phyloP scores from a whole-genome alignment of 2,329 filamentous ascomycete genomes.

The Neonectria hederae region DNA sequence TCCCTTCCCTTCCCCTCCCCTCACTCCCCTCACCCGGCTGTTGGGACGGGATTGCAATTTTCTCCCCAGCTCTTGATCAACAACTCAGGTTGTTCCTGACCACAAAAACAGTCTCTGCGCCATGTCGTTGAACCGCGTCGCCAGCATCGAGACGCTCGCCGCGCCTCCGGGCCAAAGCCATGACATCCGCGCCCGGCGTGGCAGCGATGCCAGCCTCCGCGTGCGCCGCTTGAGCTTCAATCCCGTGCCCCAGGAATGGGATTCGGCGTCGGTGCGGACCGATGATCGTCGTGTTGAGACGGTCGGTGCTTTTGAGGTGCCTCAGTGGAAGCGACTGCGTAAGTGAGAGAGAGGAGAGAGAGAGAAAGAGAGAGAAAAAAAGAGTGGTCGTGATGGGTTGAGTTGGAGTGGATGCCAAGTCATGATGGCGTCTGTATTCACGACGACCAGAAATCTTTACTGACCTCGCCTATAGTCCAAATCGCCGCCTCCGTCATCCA shows the following conservation, averaged over 20 bases:
- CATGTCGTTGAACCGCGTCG: constrained; percentile 64
- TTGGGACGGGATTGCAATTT: not conserved
- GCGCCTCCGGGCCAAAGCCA: constrained; percentile 43
- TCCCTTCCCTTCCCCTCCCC: constrained; percentile 2
- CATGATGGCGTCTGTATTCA: constrained; percentile 17
- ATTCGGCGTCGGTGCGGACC: constrained; percentile 52
- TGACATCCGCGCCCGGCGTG: constrained; percentile 45
- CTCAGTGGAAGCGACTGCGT: constrained; percentile 64
- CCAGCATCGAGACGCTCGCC: constrained; percentile 62
- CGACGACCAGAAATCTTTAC: not conserved
- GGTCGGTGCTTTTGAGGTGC: constrained; percentile 64
- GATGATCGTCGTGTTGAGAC: constrained; percentile 53
- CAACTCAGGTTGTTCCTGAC: not conserved
- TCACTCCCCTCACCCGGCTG: constrained; percentile 7
- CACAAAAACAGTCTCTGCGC: not conserved
- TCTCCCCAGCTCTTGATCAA: not conserved
- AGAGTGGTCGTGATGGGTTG: not conserved
- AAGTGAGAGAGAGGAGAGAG: no score
- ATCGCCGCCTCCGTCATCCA: constrained; percentile 43
- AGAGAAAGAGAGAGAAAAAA: no score
- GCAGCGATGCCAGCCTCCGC: constrained; percentile 57
- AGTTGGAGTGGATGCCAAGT: not conserved
- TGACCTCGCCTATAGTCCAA: constrained; percentile 36
- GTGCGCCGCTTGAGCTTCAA: constrained; percentile 64
- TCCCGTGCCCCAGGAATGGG: constrained; percentile 62